Evolutionary conservation across 169 alveolate species (phyloP).

Genomic region (Cryptosporidium canis): DNA sequence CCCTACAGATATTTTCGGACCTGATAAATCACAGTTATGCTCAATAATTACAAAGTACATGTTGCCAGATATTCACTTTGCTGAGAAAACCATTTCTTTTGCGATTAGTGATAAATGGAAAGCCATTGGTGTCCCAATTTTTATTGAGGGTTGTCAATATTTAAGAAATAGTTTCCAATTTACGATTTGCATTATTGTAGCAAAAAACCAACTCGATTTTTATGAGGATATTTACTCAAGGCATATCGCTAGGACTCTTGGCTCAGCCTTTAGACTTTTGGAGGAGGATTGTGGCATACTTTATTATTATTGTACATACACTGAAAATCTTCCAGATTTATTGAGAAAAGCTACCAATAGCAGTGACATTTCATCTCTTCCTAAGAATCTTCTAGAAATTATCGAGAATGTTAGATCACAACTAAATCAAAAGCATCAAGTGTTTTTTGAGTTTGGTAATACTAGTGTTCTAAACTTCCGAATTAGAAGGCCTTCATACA

Average conservation of each 20-base stretch:
- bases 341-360: not conserved
- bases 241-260: slow-evolving; percentile 47
- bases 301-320: slow-evolving; percentile 23
- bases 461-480: slow-evolving; percentile 4
- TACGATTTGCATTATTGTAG: slow-evolving; percentile 48
- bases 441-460: slow-evolving; percentile 10
- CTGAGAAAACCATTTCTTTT: slow-evolving; percentile 26
- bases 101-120: slow-evolving; percentile 31
- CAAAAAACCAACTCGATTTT: not conserved
- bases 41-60: slow-evolving; percentile 41
- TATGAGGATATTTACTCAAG: slow-evolving; percentile 44
- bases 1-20: slow-evolving; percentile 49
- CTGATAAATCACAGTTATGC: slow-evolving; percentile 13
- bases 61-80: slow-evolving; percentile 59
- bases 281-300: slow-evolving; percentile 71
- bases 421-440: slow-evolving; percentile 17
- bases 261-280: slow-evolving; percentile 42
- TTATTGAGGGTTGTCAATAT: slow-evolving; percentile 53
- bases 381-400: slow-evolving; percentile 16
- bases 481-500: slow-evolving; percentile 38
- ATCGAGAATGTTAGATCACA: slow-evolving; percentile 22
- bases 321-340: not conserved
- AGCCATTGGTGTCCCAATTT: slow-evolving; percentile 61
- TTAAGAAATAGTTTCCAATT: slow-evolving; percentile 64
- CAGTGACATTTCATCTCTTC: not conserved